Evolutionary conservation across 2,329 filamentous ascomycete genomes (phyloP).

Genomic region (Colletotrichum orchidophilum): DNA sequence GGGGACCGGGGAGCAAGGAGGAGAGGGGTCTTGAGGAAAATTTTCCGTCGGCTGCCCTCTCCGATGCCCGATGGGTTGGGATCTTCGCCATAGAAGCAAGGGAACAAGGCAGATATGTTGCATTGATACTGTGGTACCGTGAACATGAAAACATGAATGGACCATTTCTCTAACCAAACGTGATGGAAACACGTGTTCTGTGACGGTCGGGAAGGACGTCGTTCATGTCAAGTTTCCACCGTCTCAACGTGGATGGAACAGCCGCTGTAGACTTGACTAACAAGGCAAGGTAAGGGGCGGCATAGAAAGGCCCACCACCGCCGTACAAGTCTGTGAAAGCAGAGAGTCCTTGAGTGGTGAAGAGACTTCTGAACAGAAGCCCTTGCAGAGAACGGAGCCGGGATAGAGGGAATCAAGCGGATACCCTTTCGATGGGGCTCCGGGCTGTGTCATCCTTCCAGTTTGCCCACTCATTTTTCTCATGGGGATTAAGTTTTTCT

Average conservation of each 20-base stretch:
- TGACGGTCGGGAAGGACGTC: background rate
- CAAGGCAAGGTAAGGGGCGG: background rate
- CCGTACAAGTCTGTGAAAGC: background rate
- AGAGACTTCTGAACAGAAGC: background rate
- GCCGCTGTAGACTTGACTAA: background rate
- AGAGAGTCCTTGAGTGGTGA: background rate
- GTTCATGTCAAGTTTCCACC: slow-evolving; percentile 2
- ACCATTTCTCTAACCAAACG: slow-evolving; percentile 2
- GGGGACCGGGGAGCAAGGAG: background rate
- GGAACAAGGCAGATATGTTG: background rate
- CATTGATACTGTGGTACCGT: background rate
- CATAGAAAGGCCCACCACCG: background rate
- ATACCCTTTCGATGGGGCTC: slow-evolving; percentile 14
- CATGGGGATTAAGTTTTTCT: background rate
- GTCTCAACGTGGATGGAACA: slow-evolving; percentile 28
- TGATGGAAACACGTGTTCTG: slow-evolving; percentile 25
- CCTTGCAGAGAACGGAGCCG: slow-evolving; percentile 3
- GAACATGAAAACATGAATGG: background rate
- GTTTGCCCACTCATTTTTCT: background rate
- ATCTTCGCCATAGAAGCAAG: background rate
- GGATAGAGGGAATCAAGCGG: slow-evolving; percentile 21
- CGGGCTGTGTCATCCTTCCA: background rate
- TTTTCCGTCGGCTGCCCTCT: slow-evolving; percentile 23
- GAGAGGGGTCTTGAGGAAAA: slow-evolving; percentile 12
- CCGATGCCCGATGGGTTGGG: background rate